phyloP scores from a whole-genome alignment of 2,329 filamentous ascomycete genomes.

The Clonostachys rosea region DNA sequence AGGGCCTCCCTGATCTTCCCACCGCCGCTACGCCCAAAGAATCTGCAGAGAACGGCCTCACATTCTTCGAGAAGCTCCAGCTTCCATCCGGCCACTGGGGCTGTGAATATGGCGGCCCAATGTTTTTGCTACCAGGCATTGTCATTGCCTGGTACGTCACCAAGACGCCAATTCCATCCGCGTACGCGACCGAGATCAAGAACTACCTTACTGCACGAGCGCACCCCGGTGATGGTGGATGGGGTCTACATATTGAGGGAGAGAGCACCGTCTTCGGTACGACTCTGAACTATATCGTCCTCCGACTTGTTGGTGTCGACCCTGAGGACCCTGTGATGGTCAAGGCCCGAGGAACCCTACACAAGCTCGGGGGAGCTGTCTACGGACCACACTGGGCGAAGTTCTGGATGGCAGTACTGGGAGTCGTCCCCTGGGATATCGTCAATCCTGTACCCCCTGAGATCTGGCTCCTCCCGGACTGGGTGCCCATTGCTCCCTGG shows the following conservation, averaged over 20 bases:
- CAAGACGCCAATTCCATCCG: slow-evolving; percentile 76
- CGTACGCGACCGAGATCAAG: slow-evolving; percentile 82
- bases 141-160: slow-evolving; percentile 87
- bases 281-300: slow-evolving; percentile 75
- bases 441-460: slow-evolving; percentile 94
- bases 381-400: slow-evolving; percentile 94
- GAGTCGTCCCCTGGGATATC: slow-evolving; percentile 81
- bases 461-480: slow-evolving; percentile 88
- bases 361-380: slow-evolving; percentile 79
- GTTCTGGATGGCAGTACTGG: slow-evolving; percentile 85
- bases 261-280: slow-evolving; percentile 92
- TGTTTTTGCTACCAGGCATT: slow-evolving; percentile 87
- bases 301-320: slow-evolving; percentile 78
- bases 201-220: slow-evolving; percentile 87
- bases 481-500: slow-evolving; percentile 87
- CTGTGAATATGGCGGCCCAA: slow-evolving; percentile 95
- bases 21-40: slow-evolving; percentile 69
- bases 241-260: slow-evolving; percentile 93
- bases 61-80: slow-evolving; percentile 88
- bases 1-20: slow-evolving; percentile 73
- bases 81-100: slow-evolving; percentile 89
- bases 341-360: slow-evolving; percentile 76
- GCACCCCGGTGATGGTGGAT: slow-evolving; percentile 85
- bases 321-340: slow-evolving; percentile 81
- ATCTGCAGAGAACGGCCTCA: slow-evolving; percentile 74